Conservation (phyloP, 2,329 filamentous ascomycete species). For the Fusarium sp. region DNA sequence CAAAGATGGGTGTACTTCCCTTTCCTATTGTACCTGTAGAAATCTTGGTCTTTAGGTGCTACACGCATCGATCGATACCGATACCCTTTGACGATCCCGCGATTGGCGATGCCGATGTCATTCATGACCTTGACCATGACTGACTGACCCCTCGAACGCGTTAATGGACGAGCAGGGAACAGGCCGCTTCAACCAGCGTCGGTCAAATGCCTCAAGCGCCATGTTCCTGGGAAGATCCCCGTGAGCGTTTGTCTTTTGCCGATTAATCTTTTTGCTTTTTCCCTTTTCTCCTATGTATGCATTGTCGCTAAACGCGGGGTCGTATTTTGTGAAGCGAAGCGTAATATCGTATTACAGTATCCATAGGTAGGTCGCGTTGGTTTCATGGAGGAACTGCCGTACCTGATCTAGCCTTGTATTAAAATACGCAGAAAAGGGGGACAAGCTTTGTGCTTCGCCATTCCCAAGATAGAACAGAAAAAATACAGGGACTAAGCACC, state of each 20-base stretch:
- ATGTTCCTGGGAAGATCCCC: slow-evolving; percentile 32
- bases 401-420: slow-evolving; percentile 17
- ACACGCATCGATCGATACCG: slow-evolving; percentile 17
- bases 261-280: slow-evolving; percentile 23
- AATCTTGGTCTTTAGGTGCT: slow-evolving; percentile 3
- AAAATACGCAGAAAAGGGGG: neutral
- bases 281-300: neutral
- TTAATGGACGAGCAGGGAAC: slow-evolving; percentile 30
- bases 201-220: slow-evolving; percentile 36
- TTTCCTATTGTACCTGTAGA: neutral
- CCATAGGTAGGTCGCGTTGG: neutral
- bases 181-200: slow-evolving; percentile 39
- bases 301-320: slow-evolving; percentile 46
- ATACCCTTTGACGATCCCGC: slow-evolving; percentile 38
- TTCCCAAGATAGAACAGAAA: slow-evolving; percentile 37
- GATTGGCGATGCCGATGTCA: slow-evolving; percentile 40
- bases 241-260: slow-evolving; percentile 18
- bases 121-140: neutral
- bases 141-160: slow-evolving; percentile 27
- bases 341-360: neutral
- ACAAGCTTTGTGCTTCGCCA: slow-evolving; percentile 25
- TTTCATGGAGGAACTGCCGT: slow-evolving; percentile 23
- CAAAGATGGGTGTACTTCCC: neutral
- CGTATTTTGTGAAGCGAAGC: neutral
- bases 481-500: slow-evolving; percentile 28